Evolutionary conservation across 129 eudicot genomes (phyloP), one percentile per base, ranked within the genome.

Genomic region (Mikania micrantha): DNA sequence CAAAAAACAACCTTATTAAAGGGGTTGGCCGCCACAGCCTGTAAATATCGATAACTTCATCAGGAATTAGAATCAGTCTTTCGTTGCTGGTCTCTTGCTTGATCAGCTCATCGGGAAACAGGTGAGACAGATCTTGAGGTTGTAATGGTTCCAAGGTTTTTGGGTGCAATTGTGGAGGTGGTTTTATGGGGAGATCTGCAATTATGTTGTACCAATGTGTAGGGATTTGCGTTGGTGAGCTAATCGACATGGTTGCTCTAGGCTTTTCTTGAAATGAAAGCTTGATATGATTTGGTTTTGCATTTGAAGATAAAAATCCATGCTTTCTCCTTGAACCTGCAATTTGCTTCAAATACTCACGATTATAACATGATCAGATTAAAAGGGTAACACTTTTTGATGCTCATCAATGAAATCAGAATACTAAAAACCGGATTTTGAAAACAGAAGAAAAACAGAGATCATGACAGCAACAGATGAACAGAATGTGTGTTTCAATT

Each of bases 21-120:
- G 98, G 98, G 12, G 98, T 93, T 20, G 98, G 98, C 17, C 98
- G 90, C 98, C 98, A 93, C 52, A 93, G 95, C 34, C 80, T 59
- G 17, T 86, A 93, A 60, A 93, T 75, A 52, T 93, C 98, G 4
- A 82, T 62, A 79, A 93, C 96, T 66, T 88, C 96, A 35, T 93
- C 83, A 0, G 98, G 98, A 59, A 93, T 93, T 31, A 69, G 88
- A 36, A 93, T 81, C 45, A 82, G 82, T 34, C 81, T 74, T 9
- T 85, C 90, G 22, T 13, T 28, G 77, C 80, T 84, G 3, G 77
- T 84, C 66, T 93, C 98, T 68, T 88, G 98, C 61, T 84, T 84
- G 53, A 93, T 93, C 65, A 93, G 65, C 73, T 86, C 98, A 41
- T 93, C 77, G 0, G 98, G 95, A 44, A 93, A 80, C 16, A 93